Evolutionary conservation across 2,329 filamentous ascomycete species (phyloP), one percentile per base, ranked within the genome.

Genomic region (Penicillium occitanis): DNA sequence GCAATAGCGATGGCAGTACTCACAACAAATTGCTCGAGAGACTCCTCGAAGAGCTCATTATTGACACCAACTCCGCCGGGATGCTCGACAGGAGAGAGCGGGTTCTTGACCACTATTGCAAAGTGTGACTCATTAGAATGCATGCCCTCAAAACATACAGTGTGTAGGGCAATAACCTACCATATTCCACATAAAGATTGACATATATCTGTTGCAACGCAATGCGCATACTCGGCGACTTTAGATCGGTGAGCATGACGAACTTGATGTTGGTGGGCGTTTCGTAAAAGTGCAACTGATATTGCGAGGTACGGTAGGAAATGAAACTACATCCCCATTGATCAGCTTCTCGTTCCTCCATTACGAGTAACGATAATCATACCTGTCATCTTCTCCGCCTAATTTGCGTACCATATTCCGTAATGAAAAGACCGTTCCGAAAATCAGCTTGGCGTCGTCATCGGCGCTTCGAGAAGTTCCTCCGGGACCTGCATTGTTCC

Each of bases 261-360:
- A 98, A 96, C 76, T 97, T 96, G 79, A 96, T 89, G 77, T 92
- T 96, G 62, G 93, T 95, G 0, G 93, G 93, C 13, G 95, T 98
- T 84, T 99, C 95, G 85, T 97, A 99, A 83, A 96, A 99, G 82
- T 99, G 95, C 73, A 99, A 87, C 82, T 97, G 97, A 85, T 99
- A 99, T 80, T 97, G 91, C 71, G 86, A 91, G 63, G 95, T 99
- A 72, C 92, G 91, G 81, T 91, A 99, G 71, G 90, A 92, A 72
- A 99, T 90, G 79, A 99, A 99, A 76, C 91, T 92, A 63, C 2
- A 10, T 14, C 58, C 55, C 48, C 46, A 64, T 10, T 17, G 10
- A 19, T 67, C 22, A 58, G 46, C 37, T 19, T 48, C 30, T 28
- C 13, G 33, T 11, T 48, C 5, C n/a, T 19, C 8, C 33, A 28